phyloP scores from a whole-genome alignment of 2,329 filamentous ascomycete species.

The Colletotrichum melonis region DNA sequence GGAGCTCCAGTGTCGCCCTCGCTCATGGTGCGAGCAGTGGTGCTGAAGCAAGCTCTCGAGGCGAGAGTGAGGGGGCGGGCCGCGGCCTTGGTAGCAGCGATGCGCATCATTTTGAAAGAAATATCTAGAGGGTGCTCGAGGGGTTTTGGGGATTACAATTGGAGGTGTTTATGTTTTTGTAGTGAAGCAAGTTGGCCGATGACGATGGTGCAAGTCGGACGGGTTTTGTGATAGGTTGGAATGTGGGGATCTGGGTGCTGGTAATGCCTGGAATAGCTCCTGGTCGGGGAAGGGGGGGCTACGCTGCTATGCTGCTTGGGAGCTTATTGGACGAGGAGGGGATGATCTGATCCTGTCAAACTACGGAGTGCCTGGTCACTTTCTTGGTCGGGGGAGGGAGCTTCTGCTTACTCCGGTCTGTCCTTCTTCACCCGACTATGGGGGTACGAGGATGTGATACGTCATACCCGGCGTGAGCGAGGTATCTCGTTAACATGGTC shows the following conservation, averaged over 20 bases:
- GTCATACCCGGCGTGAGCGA: slow-evolving; percentile 17
- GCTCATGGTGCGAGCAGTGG: slow-evolving; percentile 71
- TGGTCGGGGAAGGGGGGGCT: slow-evolving; percentile 1
- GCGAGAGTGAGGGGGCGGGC: slow-evolving; percentile 62
- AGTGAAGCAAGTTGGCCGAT: slow-evolving; percentile 22
- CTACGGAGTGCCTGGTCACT: neutral
- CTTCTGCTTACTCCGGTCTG: slow-evolving; percentile 11
- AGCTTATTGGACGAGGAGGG: slow-evolving; percentile 9
- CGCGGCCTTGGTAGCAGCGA: slow-evolving; percentile 67
- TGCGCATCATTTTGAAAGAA: slow-evolving; percentile 71
- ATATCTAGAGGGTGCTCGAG: slow-evolving; percentile 29
- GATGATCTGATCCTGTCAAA: slow-evolving; percentile 33
- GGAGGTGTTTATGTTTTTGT: slow-evolving; percentile 8
- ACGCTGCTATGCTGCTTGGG: neutral
- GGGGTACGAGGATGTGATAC: slow-evolving; percentile 24
- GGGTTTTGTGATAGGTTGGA: slow-evolving; percentile 35
- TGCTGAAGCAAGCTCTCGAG: slow-evolving; percentile 69
- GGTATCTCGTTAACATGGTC: slow-evolving; percentile 31
- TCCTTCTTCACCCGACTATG: slow-evolving; percentile 19
- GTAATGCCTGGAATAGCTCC: slow-evolving; percentile 15
- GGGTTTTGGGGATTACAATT: slow-evolving; percentile 31
- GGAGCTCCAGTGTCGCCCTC: slow-evolving; percentile 77
- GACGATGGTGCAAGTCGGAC: slow-evolving; percentile 24
- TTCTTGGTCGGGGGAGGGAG: neutral
- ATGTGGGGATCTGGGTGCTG: slow-evolving; percentile 16